phyloP scores from a whole-genome alignment of 345 rosid species.

The Abelmoschus esculentus region DNA sequence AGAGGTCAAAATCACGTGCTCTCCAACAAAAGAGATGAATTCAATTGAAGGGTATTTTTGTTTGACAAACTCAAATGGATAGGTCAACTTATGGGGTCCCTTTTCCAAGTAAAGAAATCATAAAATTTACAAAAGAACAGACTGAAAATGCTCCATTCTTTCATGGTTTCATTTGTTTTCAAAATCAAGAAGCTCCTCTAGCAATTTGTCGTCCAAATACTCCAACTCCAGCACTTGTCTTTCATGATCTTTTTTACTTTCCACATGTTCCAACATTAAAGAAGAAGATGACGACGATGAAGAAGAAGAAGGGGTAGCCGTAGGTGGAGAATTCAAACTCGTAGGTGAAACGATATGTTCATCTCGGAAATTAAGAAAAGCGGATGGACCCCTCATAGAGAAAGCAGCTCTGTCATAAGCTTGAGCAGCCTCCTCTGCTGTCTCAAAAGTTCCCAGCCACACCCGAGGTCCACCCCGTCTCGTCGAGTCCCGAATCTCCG shows the following conservation, averaged over 20 bases:
- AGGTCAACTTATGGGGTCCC: not conserved
- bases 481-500: slow-evolving; percentile 75
- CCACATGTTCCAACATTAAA: not conserved
- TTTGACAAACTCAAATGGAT: not conserved
- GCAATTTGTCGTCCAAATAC: slow-evolving; percentile 42
- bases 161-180: slow-evolving; percentile 16
- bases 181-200: slow-evolving; percentile 50
- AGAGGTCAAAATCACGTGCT: not conserved
- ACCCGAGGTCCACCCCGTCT: slow-evolving; percentile 61
- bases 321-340: not conserved
- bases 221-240: slow-evolving; percentile 44
- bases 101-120: too few relatives aligned
- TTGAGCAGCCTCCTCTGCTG: slow-evolving; percentile 72
- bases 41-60: not conserved
- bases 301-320: not conserved
- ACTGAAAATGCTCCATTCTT: slow-evolving; percentile 11
- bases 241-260: slow-evolving; percentile 5
- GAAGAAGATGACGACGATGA: slow-evolving; percentile 20
- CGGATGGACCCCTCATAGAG: slow-evolving; percentile 58
- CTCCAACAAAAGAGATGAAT: not conserved
- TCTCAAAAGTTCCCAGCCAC: slow-evolving; percentile 87
- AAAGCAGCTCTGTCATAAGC: slow-evolving; percentile 80
- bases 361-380: slow-evolving; percentile 65
- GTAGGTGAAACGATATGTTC: slow-evolving; percentile 32
- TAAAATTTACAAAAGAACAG: not conserved